Evolutionary conservation across 148 eudicot genomes (phyloP).

Genomic region (Nepenthes mirabilis): DNA sequence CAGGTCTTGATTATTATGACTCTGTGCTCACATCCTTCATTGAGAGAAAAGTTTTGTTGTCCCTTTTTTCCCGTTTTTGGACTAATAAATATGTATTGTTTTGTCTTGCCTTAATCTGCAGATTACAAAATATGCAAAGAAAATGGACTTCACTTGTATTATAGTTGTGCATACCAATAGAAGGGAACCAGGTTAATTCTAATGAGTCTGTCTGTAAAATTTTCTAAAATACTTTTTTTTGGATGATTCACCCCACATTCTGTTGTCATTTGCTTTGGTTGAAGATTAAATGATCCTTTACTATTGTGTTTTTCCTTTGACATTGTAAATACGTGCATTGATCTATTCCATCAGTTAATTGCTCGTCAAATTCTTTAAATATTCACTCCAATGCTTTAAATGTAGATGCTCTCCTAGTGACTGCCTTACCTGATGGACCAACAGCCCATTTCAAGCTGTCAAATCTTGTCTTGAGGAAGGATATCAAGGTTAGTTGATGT

Average conservation of each 20-base stretch:
- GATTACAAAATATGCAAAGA: conserved; percentile 78
- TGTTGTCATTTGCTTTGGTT: not conserved
- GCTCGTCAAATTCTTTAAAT: not conserved
- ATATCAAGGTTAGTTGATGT: conserved; percentile 52
- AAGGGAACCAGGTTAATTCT: conserved; percentile 71
- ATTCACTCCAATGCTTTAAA: not conserved
- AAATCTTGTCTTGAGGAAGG: conserved; percentile 74
- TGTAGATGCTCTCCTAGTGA: conserved; percentile 71
- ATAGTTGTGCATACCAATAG: conserved; percentile 88
- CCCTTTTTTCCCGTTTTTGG: not conserved
- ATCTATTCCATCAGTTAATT: not conserved
- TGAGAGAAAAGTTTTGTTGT: not conserved
- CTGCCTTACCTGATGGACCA: conserved; percentile 92
- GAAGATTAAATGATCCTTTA: not conserved
- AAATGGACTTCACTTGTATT: conserved; percentile 73
- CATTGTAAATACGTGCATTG: not conserved
- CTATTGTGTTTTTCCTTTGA: not conserved
- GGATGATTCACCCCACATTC: too few species aligned
- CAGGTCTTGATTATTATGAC: conserved; percentile 24
- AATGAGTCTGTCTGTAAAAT: not conserved
- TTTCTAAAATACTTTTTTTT: too few species aligned
- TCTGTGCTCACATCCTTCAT: not conserved
- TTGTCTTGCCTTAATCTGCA: conserved; percentile 11
- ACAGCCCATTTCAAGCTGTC: conserved; percentile 97
- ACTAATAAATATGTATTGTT: not conserved